A percentile compares a stretch with the other conserved stretches of the same genome.
These are phyloP conservation scores for Botryotinia calthae DNA, from an alignment of 2,329 filamentous ascomycete species.

Conservation along the genomic window DNA sequence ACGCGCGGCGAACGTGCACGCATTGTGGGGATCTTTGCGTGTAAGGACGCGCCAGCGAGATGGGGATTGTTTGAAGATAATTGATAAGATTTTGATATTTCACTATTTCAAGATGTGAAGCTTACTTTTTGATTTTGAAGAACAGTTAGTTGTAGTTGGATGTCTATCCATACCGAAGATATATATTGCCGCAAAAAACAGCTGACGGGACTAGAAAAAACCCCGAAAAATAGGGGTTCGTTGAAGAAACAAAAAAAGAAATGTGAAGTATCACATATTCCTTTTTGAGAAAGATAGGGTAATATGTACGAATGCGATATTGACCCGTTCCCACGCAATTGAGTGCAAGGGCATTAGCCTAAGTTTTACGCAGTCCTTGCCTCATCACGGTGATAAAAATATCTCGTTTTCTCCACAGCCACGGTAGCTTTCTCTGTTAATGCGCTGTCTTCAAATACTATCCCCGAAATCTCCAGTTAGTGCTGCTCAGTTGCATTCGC, in stretches of 20 bases:
- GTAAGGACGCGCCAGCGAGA: slow-evolving; percentile 15
- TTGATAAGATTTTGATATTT: not conserved
- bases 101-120: not conserved
- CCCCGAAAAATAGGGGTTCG: not conserved
- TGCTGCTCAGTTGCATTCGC: not conserved
- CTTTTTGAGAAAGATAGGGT: not conserved
- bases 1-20: slow-evolving; percentile 17
- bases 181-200: not conserved
- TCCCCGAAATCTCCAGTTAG: not conserved
- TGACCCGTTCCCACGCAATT: not conserved
- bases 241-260: not conserved
- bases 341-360: not conserved
- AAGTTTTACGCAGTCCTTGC: not conserved
- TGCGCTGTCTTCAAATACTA: slow-evolving; percentile 41
- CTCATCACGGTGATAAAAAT: slow-evolving; percentile 25
- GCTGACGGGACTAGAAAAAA: not conserved
- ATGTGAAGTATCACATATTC: not conserved
- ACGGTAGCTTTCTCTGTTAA: slow-evolving; percentile 39
- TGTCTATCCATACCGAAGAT: not conserved
- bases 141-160: not conserved
- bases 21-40: slow-evolving; percentile 6
- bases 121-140: not conserved
- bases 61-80: not conserved
- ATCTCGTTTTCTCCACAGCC: slow-evolving; percentile 40
- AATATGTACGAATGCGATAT: not conserved